These are phyloP conservation scores for Plasmodiophora brassicae DNA, from an alignment of 208 protist genomes.

Conservation along the genomic window DNA sequence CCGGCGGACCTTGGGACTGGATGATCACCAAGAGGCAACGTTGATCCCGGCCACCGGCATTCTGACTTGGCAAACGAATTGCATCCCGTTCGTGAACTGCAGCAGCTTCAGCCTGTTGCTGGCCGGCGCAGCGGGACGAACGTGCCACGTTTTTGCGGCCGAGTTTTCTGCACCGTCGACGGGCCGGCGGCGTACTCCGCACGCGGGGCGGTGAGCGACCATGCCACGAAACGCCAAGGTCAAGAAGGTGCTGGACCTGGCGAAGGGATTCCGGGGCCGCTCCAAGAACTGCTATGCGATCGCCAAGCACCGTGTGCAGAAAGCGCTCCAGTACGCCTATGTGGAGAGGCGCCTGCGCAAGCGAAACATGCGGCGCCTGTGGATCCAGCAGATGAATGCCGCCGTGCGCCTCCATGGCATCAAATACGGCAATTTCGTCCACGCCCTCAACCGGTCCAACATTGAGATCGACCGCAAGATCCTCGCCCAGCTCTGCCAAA, in stretches of 20 bases:
- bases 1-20: too few relatives aligned
- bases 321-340: conserved; percentile 21
- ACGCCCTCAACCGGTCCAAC: neutral
- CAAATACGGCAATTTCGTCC: neutral
- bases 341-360: neutral
- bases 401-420: neutral
- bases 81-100: too few relatives aligned
- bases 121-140: too few relatives aligned
- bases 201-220: too few relatives aligned
- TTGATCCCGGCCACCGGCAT: too few relatives aligned
- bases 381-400: conserved; percentile 25
- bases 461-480: conserved; percentile 9
- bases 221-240: too few relatives aligned
- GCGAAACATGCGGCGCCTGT: neutral
- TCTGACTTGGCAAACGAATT: too few relatives aligned
- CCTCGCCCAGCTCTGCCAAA: conserved; percentile 21
- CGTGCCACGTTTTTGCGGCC: too few relatives aligned
- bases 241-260: conserved; percentile 10
- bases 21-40: too few relatives aligned
- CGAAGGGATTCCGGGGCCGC: conserved; percentile 8
- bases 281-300: conserved; percentile 27
- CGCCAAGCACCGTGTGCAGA: conserved; percentile 1
- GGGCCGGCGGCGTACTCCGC: too few relatives aligned
- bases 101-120: too few relatives aligned
- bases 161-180: too few relatives aligned